These are phyloP conservation scores for Termitomyces sp. DNA, from an alignment of 768 basidiomycete genomes.

Conservation along the genomic window DNA sequence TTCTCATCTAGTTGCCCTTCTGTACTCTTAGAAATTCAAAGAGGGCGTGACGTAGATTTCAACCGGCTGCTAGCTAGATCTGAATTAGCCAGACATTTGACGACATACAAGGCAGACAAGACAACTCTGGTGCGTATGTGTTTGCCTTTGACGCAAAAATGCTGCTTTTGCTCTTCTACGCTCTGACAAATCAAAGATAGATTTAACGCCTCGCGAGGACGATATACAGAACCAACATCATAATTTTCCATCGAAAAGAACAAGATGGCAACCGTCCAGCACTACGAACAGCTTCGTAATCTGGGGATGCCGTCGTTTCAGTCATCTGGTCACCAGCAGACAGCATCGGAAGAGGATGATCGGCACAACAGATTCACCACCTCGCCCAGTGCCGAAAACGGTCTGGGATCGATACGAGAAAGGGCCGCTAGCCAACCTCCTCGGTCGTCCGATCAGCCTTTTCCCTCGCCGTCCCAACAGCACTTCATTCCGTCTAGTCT, in stretches of 20 bases:
- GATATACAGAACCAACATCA: conserved; percentile 9
- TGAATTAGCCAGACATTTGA: conserved; percentile 12
- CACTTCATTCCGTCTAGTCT: conserved; percentile 49
- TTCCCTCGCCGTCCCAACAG: conserved; percentile 51
- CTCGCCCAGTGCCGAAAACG: conserved; percentile 34
- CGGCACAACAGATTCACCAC: conserved; percentile 58
- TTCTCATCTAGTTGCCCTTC: conserved; percentile 11
- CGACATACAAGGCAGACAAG: conserved; percentile 11
- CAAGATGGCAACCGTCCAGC: conserved; percentile 22
- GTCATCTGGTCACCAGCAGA: conserved; percentile 26
- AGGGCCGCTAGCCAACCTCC: conserved; percentile 73
- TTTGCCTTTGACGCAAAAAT: not conserved
- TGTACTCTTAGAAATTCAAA: conserved; percentile 15
- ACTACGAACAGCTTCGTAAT: conserved; percentile 18
- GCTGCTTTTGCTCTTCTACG: not conserved
- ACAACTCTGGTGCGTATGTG: conserved; percentile 12
- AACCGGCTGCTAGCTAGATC: conserved; percentile 14
- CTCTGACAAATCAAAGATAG: conserved; percentile 9
- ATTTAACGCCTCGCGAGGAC: conserved; percentile 6
- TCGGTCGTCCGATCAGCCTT: conserved; percentile 39
- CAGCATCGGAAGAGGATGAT: conserved; percentile 46
- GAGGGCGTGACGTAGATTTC: conserved; percentile 10
- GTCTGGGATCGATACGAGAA: conserved; percentile 47
- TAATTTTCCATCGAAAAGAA: conserved; percentile 11
- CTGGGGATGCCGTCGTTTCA: conserved; percentile 25